Evolutionary conservation across 139 green algal genomes (phyloP).

Genomic region (Chlorella sp.): DNA sequence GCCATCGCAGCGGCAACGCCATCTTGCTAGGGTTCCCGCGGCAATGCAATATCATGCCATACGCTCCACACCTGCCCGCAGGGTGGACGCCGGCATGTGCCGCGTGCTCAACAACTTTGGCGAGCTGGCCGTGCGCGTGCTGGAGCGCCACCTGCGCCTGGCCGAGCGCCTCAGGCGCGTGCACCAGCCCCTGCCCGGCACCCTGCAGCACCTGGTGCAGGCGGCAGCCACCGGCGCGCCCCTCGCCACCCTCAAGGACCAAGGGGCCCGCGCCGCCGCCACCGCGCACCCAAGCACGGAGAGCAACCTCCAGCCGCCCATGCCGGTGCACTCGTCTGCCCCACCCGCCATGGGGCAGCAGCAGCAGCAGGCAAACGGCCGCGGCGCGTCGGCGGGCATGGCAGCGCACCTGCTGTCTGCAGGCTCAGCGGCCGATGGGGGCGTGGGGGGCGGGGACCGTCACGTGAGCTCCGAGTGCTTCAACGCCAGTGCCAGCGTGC

Average conservation of each 20-base stretch:
- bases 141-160: conserved; percentile 40
- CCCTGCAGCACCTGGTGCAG: background rate
- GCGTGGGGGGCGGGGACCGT: no score
- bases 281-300: background rate
- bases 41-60: background rate
- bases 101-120: conserved; percentile 69
- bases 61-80: background rate
- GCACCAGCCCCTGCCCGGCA: background rate
- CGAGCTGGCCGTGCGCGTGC: conserved; percentile 61
- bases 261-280: background rate
- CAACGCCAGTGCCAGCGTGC: no score
- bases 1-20: background rate
- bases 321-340: background rate
- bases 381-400: no score
- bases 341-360: background rate
- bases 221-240: background rate
- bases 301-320: background rate
- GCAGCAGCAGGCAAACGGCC: background rate
- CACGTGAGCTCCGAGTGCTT: no score
- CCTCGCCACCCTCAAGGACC: background rate
- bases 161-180: background rate
- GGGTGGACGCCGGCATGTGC: conserved; percentile 40
- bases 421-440: no score
- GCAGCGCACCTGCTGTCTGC: no score
- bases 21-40: background rate